phyloP scores from a whole-genome alignment of 2,329 filamentous ascomycete species.

The Alternaria sp. region DNA sequence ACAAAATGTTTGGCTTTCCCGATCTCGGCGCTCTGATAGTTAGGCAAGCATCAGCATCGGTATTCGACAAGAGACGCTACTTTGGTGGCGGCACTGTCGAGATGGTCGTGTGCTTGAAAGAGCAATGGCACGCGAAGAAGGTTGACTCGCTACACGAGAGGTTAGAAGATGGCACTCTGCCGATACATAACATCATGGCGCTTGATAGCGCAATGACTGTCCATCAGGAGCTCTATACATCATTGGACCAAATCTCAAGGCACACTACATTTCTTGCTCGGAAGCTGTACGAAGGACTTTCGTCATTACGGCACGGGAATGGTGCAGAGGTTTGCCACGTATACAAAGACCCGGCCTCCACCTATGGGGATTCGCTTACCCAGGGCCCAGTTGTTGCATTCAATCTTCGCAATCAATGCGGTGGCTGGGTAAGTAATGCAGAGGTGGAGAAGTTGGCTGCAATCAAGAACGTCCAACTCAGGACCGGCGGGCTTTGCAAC shows the following conservation, averaged over 20 bases:
- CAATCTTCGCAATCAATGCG: slow-evolving; percentile 75
- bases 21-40: slow-evolving; percentile 88
- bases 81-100: slow-evolving; percentile 97
- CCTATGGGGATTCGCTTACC: slow-evolving; percentile 55
- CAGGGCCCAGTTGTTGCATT: slow-evolving; percentile 84
- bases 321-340: slow-evolving; percentile 70
- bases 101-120: slow-evolving; percentile 79
- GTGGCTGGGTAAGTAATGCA: slow-evolving; percentile 79
- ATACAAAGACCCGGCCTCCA: slow-evolving; percentile 61
- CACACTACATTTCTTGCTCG: slow-evolving; percentile 75
- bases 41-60: slow-evolving; percentile 70
- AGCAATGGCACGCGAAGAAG: slow-evolving; percentile 86
- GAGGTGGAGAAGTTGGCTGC: slow-evolving; percentile 89
- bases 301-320: slow-evolving; percentile 73
- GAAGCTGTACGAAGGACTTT: slow-evolving; percentile 67
- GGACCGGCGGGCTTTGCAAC: slow-evolving; percentile 91
- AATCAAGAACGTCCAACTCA: slow-evolving; percentile 81
- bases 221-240: slow-evolving; percentile 74
- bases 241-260: slow-evolving; percentile 72
- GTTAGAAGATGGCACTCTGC: slow-evolving; percentile 90
- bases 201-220: slow-evolving; percentile 76
- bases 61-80: slow-evolving; percentile 75
- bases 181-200: slow-evolving; percentile 89
- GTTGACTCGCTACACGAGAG: slow-evolving; percentile 76
- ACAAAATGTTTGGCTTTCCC: slow-evolving; percentile 98